Evolutionary conservation across 768 basidiomycete species (phyloP).

Genomic region (Tylopilus intermedius): DNA sequence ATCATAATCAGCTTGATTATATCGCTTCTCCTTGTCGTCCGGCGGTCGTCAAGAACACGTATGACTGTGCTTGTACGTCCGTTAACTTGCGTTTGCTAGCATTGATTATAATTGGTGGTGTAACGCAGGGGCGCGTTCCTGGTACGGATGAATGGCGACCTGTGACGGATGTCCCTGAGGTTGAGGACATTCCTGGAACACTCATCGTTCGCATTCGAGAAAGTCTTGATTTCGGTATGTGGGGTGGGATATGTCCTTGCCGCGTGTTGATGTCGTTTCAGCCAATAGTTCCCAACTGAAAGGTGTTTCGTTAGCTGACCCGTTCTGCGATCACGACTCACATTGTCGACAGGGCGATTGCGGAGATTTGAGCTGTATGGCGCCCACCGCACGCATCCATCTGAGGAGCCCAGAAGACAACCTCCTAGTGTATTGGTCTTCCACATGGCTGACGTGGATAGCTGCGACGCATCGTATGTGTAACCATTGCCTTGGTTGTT

Average conservation of each 20-base stretch:
- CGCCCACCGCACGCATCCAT: conserved; percentile 72
- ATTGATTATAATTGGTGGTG: neutral
- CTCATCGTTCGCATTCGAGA: conserved; percentile 88
- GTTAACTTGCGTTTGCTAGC: neutral
- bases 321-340: neutral
- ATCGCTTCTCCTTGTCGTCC: conserved; percentile 84
- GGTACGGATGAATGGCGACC: conserved; percentile 89
- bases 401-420: conserved; percentile 75
- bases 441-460: conserved; percentile 89
- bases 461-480: conserved; percentile 84
- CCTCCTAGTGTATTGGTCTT: conserved; percentile 79
- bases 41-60: conserved; percentile 80
- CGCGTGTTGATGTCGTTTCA: conserved; percentile 23
- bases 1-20: conserved; percentile 85
- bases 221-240: conserved; percentile 81
- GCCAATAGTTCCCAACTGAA: conserved; percentile 96
- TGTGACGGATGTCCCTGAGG: conserved; percentile 81
- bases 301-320: conserved; percentile 33
- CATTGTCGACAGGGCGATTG: conserved; percentile 53
- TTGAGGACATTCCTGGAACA: conserved; percentile 74
- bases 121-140: conserved; percentile 71
- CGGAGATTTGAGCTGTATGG: conserved; percentile 89
- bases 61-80: conserved; percentile 78
- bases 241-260: neutral
- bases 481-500: neutral